phyloP scores from a whole-genome alignment of 1,139 yeast genomes.

The Yarrowia galli region DNA sequence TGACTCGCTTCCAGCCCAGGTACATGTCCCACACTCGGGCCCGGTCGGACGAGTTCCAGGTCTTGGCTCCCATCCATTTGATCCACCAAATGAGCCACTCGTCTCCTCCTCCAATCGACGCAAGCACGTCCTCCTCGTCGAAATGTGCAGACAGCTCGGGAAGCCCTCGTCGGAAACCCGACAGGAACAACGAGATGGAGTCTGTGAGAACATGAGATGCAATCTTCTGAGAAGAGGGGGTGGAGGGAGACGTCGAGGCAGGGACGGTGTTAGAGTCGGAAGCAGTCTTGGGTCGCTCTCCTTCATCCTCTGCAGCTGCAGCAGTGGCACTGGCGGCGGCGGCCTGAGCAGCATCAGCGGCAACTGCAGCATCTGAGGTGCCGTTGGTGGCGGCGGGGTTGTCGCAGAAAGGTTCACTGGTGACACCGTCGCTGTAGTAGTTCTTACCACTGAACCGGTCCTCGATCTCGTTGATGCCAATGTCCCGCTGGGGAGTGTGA shows the following conservation, averaged over 20 bases:
- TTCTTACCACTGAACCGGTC: slow-evolving; percentile 31
- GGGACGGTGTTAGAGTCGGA: not conserved
- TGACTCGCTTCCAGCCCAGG: slow-evolving; percentile 69
- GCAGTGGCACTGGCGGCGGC: not conserved
- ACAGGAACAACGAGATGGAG: slow-evolving; percentile 74
- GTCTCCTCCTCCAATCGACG: slow-evolving; percentile 67
- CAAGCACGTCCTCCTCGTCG: slow-evolving; percentile 79
- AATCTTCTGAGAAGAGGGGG: slow-evolving; percentile 47
- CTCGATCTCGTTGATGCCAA: slow-evolving; percentile 41
- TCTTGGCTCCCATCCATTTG: slow-evolving; percentile 89
- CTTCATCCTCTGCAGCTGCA: not conserved
- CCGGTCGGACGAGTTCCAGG: slow-evolving; percentile 79
- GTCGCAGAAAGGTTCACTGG: slow-evolving; percentile 30
- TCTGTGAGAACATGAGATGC: slow-evolving; percentile 56
- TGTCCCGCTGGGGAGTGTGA: slow-evolving; percentile 66
- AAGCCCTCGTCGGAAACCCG: slow-evolving; percentile 64
- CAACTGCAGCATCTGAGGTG: too few relatives aligned
- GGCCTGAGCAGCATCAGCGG: too few relatives aligned
- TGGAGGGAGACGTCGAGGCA: slow-evolving; percentile 42
- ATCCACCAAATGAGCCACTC: slow-evolving; percentile 97
- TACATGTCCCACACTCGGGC: slow-evolving; percentile 90
- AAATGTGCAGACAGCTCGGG: slow-evolving; percentile 83
- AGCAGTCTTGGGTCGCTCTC: not conserved
- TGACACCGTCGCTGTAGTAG: slow-evolving; percentile 40
- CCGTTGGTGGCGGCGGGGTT: not conserved